phyloP scores from a whole-genome alignment of 208 protist species.

The Angomonas desouzai region DNA sequence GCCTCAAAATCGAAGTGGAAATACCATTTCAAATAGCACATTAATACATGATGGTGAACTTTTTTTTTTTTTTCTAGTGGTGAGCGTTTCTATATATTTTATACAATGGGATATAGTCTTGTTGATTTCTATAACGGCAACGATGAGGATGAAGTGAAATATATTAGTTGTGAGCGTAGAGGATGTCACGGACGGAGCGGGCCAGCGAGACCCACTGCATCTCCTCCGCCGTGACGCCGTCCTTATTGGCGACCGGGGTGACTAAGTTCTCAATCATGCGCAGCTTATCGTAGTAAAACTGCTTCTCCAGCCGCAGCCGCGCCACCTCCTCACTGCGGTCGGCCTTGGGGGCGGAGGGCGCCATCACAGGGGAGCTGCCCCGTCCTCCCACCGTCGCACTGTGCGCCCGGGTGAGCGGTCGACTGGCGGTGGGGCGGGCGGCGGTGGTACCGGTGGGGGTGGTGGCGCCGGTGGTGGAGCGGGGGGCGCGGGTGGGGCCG shows the following conservation, averaged over 20 bases:
- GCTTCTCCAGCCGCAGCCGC: conserved; percentile 33
- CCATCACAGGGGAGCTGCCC: not conserved
- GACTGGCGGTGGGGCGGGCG: not conserved
- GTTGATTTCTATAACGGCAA: not conserved
- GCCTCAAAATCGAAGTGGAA: too few species aligned
- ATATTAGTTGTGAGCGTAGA: conserved; percentile 38
- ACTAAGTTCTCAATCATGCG: conserved; percentile 66
- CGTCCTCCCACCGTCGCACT: conserved; percentile 2
- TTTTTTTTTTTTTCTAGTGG: too few species aligned
- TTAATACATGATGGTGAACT: too few species aligned
- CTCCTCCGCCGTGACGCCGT: conserved; percentile 16
- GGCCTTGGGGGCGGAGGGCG: not conserved
- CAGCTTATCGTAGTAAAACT: conserved; percentile 86
- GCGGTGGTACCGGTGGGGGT: not conserved
- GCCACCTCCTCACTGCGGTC: conserved; percentile 10
- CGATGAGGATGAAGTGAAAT: not conserved
- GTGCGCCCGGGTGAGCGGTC: not conserved
- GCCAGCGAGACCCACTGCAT: conserved; percentile 28
- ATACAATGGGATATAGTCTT: not conserved
- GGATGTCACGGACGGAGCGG: conserved; percentile 36
- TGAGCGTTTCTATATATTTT: conserved; percentile 2
- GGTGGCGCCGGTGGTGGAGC: not conserved
- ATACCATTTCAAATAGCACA: too few species aligned
- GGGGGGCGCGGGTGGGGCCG: not conserved
- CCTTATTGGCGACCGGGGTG: conserved; percentile 19